Evolutionary conservation across 441 rosid genomes (phyloP), one percentile per base, ranked within the genome.

Genomic region (Erysimum pusillum): DNA sequence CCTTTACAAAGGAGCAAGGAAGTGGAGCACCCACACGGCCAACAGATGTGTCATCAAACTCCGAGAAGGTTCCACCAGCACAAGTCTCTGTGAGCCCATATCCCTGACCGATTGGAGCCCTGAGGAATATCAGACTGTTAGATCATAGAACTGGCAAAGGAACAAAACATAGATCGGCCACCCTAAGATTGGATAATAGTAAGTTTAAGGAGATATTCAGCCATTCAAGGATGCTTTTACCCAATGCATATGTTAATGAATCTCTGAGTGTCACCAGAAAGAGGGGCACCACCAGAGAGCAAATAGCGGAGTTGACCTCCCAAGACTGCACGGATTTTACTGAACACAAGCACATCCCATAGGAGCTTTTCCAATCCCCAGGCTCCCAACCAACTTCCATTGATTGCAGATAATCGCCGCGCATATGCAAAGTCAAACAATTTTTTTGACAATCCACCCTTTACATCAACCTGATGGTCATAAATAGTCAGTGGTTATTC

Each of bases 221-320:
- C 65, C 69, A 56, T 69, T 57, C 13, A 41, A 49, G 69, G 73
- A 60, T 62, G 75, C 62, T 85, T 92, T 85, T 81, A 94, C 98
- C 98, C 96, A 77, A 96, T 87, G 72, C 98, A 96, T 67, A 96
- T 89, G 89, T 92, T 96, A 87, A 96, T 94, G 82, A 94, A 96
- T 91, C 99, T 94, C 83, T 96, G 99, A 75, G 99, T 96, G 78
- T 91, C 98, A 76, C 83, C 90, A 74, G 98, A 92, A 80, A 96
- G 90, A 59, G 99, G 99, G 72, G 99, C 98, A 79, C 99, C 99
- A n/a, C 99, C 99, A 56, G 98, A 96, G 68, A 96, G 92, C 84
- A 96, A 76, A 83, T 92, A 96, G 18, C 99, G 98, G 66, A 94
- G 80, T 41, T 81, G 90, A 69, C 99, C 97, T 78, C 98, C 99